Percentiles rank a stretch among this genome's conserved stretches.
phyloP scores from a whole-genome alignment of 1,139 yeast species.

The Pichia inconspicua region DNA sequence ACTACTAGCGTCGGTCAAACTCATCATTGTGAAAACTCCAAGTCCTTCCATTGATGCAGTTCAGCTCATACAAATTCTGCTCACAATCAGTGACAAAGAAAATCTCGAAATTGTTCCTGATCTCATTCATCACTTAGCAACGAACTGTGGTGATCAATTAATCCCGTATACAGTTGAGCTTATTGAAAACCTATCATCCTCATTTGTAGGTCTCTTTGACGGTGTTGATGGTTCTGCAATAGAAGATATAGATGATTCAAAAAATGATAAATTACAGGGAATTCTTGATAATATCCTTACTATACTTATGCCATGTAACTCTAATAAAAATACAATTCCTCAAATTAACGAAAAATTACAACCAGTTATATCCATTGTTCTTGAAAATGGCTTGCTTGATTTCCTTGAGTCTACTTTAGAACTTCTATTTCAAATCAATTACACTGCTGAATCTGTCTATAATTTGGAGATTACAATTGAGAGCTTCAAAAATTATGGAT shows the following conservation, averaged over 20 bases:
- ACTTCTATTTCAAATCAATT: slow-evolving; percentile 41
- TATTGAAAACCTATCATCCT: slow-evolving; percentile 39
- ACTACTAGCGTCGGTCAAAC: slow-evolving; percentile 10
- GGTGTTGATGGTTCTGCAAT: slow-evolving; percentile 15
- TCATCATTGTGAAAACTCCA: slow-evolving; percentile 7
- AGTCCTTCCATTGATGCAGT: slow-evolving; percentile 6
- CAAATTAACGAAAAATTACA: slow-evolving; percentile 35
- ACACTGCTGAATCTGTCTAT: slow-evolving; percentile 33
- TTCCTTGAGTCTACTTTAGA: slow-evolving; percentile 44
- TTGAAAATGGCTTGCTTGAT: slow-evolving; percentile 34
- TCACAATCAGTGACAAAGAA: slow-evolving; percentile 42
- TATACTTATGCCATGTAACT: slow-evolving; percentile 43
- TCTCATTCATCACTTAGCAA: slow-evolving; percentile 52
- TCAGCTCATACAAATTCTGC: slow-evolving; percentile 40
- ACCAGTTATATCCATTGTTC: slow-evolving; percentile 38
- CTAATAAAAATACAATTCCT: slow-evolving; percentile 3
- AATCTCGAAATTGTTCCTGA: slow-evolving; percentile 48
- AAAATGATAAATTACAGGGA: slow-evolving; percentile 46
- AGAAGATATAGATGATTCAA: slow-evolving; percentile 17
- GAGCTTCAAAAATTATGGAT: slow-evolving; percentile 47
- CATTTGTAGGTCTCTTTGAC: slow-evolving; percentile 31
- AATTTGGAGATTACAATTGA: slow-evolving; percentile 32
- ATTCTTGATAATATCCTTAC: slow-evolving; percentile 44
- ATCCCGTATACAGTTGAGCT: slow-evolving; percentile 51
- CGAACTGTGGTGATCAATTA: slow-evolving; percentile 43